These are phyloP conservation scores for Gyromitra esculenta DNA, from an alignment of 2,329 filamentous ascomycete genomes.

Conservation along the genomic window DNA sequence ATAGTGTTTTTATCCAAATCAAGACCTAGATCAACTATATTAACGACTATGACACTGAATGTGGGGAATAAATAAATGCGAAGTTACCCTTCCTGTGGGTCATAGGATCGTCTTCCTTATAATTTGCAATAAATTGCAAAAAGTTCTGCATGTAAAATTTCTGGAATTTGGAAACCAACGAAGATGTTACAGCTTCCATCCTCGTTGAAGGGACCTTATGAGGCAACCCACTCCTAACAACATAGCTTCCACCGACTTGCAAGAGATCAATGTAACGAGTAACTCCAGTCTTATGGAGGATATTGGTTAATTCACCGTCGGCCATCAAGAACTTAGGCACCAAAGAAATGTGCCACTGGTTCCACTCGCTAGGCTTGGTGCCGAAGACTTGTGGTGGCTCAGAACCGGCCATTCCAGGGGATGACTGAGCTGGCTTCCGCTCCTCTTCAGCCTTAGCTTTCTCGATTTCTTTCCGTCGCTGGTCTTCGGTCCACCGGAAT, in stretches of 20 bases:
- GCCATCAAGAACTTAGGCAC: slow-evolving; percentile 99
- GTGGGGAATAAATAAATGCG: slow-evolving; percentile 13
- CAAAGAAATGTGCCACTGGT: slow-evolving; percentile 99
- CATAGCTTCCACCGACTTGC: slow-evolving; percentile 55
- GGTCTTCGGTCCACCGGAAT: slow-evolving; percentile 74
- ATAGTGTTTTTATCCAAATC: slow-evolving; percentile 82
- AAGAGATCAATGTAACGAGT: slow-evolving; percentile 55
- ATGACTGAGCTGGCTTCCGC: slow-evolving; percentile 34
- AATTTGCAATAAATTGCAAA: slow-evolving; percentile 57
- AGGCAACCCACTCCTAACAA: slow-evolving; percentile 82
- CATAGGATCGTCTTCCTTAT: slow-evolving; percentile 72
- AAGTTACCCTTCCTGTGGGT: slow-evolving; percentile 82
- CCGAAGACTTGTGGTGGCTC: slow-evolving; percentile 53
- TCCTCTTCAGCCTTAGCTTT: slow-evolving; percentile 48
- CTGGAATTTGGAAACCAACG: slow-evolving; percentile 96
- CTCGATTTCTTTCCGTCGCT: slow-evolving; percentile 54
- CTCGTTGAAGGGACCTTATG: slow-evolving; percentile 92
- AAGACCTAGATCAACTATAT: slow-evolving; percentile 69
- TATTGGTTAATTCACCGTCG: slow-evolving; percentile 97
- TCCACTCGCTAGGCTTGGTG: slow-evolving; percentile 62
- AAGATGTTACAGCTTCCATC: slow-evolving; percentile 86
- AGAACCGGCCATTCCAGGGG: slow-evolving; percentile 46
- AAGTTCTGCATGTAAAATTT: slow-evolving; percentile 95
- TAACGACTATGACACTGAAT: slow-evolving; percentile 51
- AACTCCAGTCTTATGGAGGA: slow-evolving; percentile 75